Base-by-base conservation (phyloP, 139 green algal species). In the Coelastrella sp. region DNA sequence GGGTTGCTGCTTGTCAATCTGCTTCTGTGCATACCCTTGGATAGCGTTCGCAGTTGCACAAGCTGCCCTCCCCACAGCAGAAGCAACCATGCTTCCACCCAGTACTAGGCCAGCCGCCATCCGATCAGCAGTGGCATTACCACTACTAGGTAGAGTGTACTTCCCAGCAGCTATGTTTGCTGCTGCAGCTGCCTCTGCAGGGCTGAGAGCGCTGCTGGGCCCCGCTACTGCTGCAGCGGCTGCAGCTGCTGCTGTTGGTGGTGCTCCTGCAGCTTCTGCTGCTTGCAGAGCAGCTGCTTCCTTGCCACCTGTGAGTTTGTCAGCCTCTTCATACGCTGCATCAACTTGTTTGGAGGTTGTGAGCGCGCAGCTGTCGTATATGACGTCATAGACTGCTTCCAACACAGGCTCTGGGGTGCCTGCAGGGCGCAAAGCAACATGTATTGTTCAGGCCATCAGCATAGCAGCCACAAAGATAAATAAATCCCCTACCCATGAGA, bases 231-330 rank as follows among this genome's bases (percentile, higher is more conserved):
- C 83, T 80, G 65, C 23, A 54, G 83, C 66, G 73, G 85, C 85
- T 83, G 54, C 32, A 13, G 83, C 59, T 54, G 83, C 83, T 81
- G 74, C 73, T 61, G 2, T 5, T 47, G 85, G 68, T 19, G 58
- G 4, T 19, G 14, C 22, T 8, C 73, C 85, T 83, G 73, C 85
- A 78, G 85, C 74, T 47, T 83, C 73, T 84, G 85, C 85, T 90
- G 85, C 58, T 56, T 83, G 61, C 16, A 90, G 20, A 54, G 85
- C 85, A 77, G 85, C 85, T 74, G 85, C 87, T 20, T 85, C 61
- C 47, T 91, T 86, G 77, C 87, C 73, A 7, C 87, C 77, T 7
- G 64, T 66, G 5, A 91, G 87, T 5, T 91, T 91, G 87, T 91
- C 87, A 5, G 61, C 77, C 54, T 91, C 87, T 60, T 91, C 87